Percentiles rank a stretch among this genome's conserved stretches.
Evolutionary conservation across 495 filamentous ascomycete genomes (phyloP).

Genomic region (Aspergillus sclerotioniger): DNA sequence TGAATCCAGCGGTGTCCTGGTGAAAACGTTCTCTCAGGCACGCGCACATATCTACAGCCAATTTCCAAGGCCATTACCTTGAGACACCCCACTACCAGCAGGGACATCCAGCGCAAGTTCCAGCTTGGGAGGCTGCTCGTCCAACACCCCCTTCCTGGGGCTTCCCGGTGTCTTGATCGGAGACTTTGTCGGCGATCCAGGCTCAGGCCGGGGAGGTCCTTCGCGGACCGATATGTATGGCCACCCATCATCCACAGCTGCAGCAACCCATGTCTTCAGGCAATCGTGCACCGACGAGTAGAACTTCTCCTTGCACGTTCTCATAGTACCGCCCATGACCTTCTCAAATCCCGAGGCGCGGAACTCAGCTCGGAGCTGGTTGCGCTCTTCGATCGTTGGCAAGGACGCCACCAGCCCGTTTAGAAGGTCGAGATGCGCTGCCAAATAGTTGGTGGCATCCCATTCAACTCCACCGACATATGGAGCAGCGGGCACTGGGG

Average conservation of each 20-base stretch:
- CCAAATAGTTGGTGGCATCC: constrained; percentile 96
- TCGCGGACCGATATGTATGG: constrained; percentile 70
- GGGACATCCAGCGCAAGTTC: constrained; percentile 39
- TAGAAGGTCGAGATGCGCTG: constrained; percentile 85
- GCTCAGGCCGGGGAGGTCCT: constrained; percentile 53
- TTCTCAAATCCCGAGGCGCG: constrained; percentile 89
- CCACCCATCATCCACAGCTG: constrained; percentile 86
- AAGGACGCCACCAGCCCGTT: constrained; percentile 89
- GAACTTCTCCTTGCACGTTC: constrained; percentile 96
- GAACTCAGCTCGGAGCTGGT: constrained; percentile 71
- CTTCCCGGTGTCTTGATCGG: constrained; percentile 37
- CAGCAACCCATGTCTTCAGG: constrained; percentile 84
- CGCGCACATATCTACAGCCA: constrained; percentile 34
- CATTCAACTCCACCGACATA: constrained; percentile 98
- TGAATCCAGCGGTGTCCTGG: background rate
- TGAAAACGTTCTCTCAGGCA: background rate
- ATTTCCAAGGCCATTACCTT: constrained; percentile 28
- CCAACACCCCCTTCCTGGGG: constrained; percentile 39
- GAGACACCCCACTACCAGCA: constrained; percentile 19
- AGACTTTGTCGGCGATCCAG: constrained; percentile 43
- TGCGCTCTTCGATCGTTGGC: constrained; percentile 69
- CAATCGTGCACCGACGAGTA: constrained; percentile 88
- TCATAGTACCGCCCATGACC: constrained; percentile 75
- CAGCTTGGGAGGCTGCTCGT: constrained; percentile 43
- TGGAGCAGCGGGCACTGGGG: constrained; percentile 89